A percentile compares a stretch with the other conserved stretches of the same genome.
phyloP scores from a whole-genome alignment of 2,329 filamentous ascomycete genomes.

The Colletotrichum tamarilloi region DNA sequence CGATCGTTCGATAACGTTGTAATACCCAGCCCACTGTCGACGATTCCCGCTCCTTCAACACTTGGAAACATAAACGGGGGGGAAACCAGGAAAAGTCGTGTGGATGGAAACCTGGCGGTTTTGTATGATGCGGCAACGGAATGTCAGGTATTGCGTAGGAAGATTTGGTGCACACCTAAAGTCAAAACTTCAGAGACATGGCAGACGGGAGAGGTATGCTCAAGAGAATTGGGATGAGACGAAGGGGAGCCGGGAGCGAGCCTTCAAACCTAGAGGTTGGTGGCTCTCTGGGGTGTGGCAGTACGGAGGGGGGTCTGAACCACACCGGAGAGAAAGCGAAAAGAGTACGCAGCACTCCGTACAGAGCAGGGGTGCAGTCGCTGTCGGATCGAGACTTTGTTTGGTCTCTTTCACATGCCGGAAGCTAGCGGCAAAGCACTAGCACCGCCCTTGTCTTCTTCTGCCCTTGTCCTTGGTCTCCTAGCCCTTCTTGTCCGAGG shows the following conservation, averaged over 20 bases:
- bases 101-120: conserved; percentile 23
- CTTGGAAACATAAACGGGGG: neutral
- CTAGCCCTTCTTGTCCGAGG: neutral
- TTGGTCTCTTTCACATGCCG: conserved; percentile 32
- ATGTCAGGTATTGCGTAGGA: conserved; percentile 12
- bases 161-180: conserved; percentile 26
- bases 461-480: conserved; percentile 26
- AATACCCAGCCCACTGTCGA: conserved; percentile 22
- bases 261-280: conserved; percentile 31
- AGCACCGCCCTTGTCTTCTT: conserved; percentile 22
- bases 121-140: conserved; percentile 25
- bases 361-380: neutral
- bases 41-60: conserved; percentile 10
- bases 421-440: conserved; percentile 29
- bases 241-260: conserved; percentile 35
- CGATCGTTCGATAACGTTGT: conserved; percentile 32
- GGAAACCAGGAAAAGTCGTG: neutral
- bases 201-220: conserved; percentile 33
- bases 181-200: conserved; percentile 29
- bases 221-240: conserved; percentile 35
- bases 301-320: conserved; percentile 22
- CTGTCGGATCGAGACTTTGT: conserved; percentile 6
- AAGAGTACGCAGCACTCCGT: neutral
- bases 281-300: conserved; percentile 19
- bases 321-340: conserved; percentile 10